Evolutionary conservation across 345 rosid genomes (phyloP), one percentile per base, ranked within the genome.

Genomic region (Salix arbutifolia): DNA sequence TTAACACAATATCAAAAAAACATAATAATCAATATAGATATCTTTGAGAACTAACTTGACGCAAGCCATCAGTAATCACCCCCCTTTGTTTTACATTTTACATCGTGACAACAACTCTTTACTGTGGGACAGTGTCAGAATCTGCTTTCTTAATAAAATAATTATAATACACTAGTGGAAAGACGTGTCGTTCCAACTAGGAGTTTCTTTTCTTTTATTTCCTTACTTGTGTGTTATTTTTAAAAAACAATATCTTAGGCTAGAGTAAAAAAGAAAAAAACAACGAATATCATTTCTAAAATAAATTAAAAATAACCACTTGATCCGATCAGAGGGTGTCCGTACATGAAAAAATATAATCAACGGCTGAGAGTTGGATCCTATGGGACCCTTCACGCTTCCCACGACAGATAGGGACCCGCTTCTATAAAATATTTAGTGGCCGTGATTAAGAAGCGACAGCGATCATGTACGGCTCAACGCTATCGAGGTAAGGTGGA

Each of bases 401-500:
- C 60, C 14, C 64, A n/a, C 16, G 38, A 74, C 50, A 50, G 7
- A 1, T 0, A 3, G 19, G 38, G 62, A n/a, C 78, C 76, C 74
- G 4, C 37, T 19, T 62, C 33, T n/a, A 13, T 23, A 65, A 69
- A 70, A 14, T 60, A 50, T 5, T n/a, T 6, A 66, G 40, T 26
- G 30, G 31, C 31, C 3, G 13, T 17, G 83, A 78, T 52, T 40
- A 26, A 52, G 78, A 76, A 65, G 65, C 73, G 75, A 73, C 77
- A 70, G 19, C 67, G 33, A 77, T 75, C 33, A 9, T 2, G 79
- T 76, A 82, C 84, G 85, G 81, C 18, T 3, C 74, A 26, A 81
- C 2, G 10, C 2, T 7, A 11, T 19, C 76, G 35, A 83, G 69
- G 64, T 8, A 1, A 5, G 2, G 44, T 71, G 72, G 65, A 16